phyloP scores from a whole-genome alignment of 352 stramenopile species.

The Globisporangium abappressorium region DNA sequence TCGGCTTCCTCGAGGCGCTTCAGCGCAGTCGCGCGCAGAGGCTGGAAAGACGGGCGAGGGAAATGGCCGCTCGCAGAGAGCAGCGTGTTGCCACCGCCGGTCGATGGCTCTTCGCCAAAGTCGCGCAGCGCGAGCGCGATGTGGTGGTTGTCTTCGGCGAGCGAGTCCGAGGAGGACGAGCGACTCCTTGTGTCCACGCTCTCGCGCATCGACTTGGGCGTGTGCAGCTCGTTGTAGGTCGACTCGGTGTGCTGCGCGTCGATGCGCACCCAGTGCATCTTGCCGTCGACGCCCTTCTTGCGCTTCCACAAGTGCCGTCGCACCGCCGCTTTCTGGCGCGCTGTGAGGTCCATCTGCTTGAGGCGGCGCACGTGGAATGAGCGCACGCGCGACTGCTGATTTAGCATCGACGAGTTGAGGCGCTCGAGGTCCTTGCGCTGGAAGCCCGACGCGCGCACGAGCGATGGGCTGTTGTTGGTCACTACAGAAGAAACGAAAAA shows the following conservation, averaged over 20 bases:
- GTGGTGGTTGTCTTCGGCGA: constrained; percentile 67
- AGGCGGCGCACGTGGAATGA: constrained; percentile 83
- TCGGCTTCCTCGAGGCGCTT: constrained; percentile 77
- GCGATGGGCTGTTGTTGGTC: constrained; percentile 52
- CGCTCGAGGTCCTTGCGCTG: constrained; percentile 59
- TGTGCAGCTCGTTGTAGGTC: constrained; percentile 47
- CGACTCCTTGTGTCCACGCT: constrained; percentile 32
- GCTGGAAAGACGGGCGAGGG: constrained; percentile 56
- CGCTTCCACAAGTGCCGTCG: constrained; percentile 73
- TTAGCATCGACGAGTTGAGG: constrained; percentile 70
- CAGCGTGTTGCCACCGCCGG: constrained; percentile 34
- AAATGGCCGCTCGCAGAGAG: constrained; percentile 37
- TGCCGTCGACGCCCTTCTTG: constrained; percentile 65
- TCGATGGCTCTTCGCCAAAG: constrained; percentile 57
- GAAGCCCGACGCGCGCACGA: constrained; percentile 68
- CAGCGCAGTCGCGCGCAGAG: constrained; percentile 69
- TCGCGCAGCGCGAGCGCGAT: constrained; percentile 75
- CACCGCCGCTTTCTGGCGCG: constrained; percentile 75
- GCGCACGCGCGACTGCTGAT: constrained; percentile 76
- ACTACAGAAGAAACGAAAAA: constrained; percentile 9
- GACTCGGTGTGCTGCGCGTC: constrained; percentile 38
- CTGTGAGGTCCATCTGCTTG: constrained; percentile 85
- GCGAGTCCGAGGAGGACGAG: constrained; percentile 46
- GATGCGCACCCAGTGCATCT: constrained; percentile 82
- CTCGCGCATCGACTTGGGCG: constrained; percentile 33